Base-by-base conservation (phyloP, 257 asterid genomes). In the Handroanthus guayacan region DNA sequence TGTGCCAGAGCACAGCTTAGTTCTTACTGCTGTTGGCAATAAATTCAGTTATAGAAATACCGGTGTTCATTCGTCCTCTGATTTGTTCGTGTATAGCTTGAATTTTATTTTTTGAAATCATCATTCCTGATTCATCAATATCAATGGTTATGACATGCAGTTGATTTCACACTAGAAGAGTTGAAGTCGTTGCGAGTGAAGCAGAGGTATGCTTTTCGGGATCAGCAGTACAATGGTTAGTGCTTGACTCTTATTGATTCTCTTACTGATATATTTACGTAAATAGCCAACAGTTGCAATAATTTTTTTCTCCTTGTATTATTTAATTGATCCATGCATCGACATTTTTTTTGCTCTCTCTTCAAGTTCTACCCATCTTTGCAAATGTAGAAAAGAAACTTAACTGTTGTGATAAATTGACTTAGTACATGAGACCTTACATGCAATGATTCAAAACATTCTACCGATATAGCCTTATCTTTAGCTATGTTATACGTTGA, bases 81-180 rank as follows among this genome's bases (percentile, higher is more conserved):
- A 43, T 37, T 7, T 67, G 20, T 70, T 43, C 14, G 3, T 52
- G 25, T 54, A n/a, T 34, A 16, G 41, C 38, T 51, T 67, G 50
- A 41, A 48, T 58, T 62, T 50, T 55, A 55, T 14, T 25, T 52
- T 68, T 67, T 45, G 39, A 39, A 43, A 72, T 16, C 61, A 18
- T 25, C 31, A 25, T 25, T 25, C 31, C 0, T 25, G 31, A 25
- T 25, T 25, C 31, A 25, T 67, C 69, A 34, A 43, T 69, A 31
- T 25, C 31, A 36, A 37, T 65, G 55, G 65, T 75, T 75, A 44
- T 64, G 68, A 5, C 25, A 50, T 86, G 79, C 88, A 95, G 99
- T 91, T 86, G 99, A 95, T 83, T 92, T 91, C 85, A 95, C 97
- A 39, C 85, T 93, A 60, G 78, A 88, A 51, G 98, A 95, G 83